Conservation (phyloP, 768 basidiomycete species). For the Mrakia gelida region DNA sequence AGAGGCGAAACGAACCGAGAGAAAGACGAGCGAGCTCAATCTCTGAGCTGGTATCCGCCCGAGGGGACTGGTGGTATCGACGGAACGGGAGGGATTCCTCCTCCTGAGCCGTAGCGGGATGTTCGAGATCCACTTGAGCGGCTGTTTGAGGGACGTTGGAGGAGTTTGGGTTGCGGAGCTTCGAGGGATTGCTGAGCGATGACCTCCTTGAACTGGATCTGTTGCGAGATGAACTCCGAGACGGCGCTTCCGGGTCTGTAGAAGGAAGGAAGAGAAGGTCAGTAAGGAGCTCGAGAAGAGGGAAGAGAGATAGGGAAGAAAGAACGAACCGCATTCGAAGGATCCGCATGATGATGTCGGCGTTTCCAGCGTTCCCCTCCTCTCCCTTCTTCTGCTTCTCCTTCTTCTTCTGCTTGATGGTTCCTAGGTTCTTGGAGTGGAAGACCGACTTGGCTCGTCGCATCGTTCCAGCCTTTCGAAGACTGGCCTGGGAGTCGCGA, state of each 20-base stretch:
- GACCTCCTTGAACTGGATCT: slow-evolving; percentile 30
- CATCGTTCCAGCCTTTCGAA: slow-evolving; percentile 67
- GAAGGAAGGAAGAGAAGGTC: not conserved
- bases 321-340: slow-evolving; percentile 80
- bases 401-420: slow-evolving; percentile 87
- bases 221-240: slow-evolving; percentile 32
- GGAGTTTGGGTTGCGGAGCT: slow-evolving; percentile 21
- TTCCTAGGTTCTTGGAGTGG: slow-evolving; percentile 87
- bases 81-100: slow-evolving; percentile 25
- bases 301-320: not conserved
- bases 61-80: not conserved
- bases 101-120: not conserved
- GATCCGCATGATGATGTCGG: slow-evolving; percentile 90
- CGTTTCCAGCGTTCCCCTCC: slow-evolving; percentile 57
- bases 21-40: not conserved
- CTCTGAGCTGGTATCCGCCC: slow-evolving; percentile 18
- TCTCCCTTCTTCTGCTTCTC: slow-evolving; percentile 69
- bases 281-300: not conserved
- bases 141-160: slow-evolving; percentile 6
- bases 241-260: slow-evolving; percentile 26
- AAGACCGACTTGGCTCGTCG: slow-evolving; percentile 91
- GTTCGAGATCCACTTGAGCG: not conserved
- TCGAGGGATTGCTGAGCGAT: slow-evolving; percentile 24
- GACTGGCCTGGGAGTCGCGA: slow-evolving; percentile 83
- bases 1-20: not conserved